Evolutionary conservation across 1,139 yeast species (phyloP), one percentile per base, ranked within the genome.

Genomic region (Magnusiomyces tetraspermus): DNA sequence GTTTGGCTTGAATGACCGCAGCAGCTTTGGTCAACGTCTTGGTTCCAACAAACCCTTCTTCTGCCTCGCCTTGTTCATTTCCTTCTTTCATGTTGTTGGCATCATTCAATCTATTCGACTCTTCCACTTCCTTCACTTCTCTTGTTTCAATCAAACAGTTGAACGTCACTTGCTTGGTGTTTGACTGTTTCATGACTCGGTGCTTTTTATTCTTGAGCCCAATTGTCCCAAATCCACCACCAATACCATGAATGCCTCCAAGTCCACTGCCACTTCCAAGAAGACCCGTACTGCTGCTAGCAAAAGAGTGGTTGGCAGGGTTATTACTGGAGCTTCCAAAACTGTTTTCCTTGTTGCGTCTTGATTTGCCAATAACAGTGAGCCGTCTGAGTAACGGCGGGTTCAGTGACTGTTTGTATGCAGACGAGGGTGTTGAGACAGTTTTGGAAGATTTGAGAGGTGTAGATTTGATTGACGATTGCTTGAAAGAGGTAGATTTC

Each of bases 1-100:
- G 48, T 30, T 43, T 43, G 17, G 54, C 54, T 21, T 51, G 45
- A 13, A 51, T 44, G n/a, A 51, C 22, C 19, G 54, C 53, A 11
- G 53, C 53, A 19, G 51, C 51, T 28, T 47, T 19, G 2, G 43
- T 30, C 23, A 44, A 30, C 15, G 38, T 22, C n/a, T 44, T 15
- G 21, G 30, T 28, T 24, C 47, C 47, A 24, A 6, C 26, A 24
- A 15, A n/a, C 3, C 15, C 4, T 15, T 42, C 24, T 15, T 42
- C 31, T 4, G 22, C 46, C 2, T 4, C 21, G 41, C n/a, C 41
- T 8, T 30, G 13, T 30, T 30, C 33, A 30, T 30, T 8, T 30
- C 13, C 33, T 8, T 30, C 33, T 30, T 30, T 13, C 8, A 30
- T 30, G 33, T n/a, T n/a, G n/a, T n/a, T n/a, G n/a, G n/a, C n/a